Conservation (phyloP, 2,329 filamentous ascomycete species). For the Exophiala sideris region DNA sequence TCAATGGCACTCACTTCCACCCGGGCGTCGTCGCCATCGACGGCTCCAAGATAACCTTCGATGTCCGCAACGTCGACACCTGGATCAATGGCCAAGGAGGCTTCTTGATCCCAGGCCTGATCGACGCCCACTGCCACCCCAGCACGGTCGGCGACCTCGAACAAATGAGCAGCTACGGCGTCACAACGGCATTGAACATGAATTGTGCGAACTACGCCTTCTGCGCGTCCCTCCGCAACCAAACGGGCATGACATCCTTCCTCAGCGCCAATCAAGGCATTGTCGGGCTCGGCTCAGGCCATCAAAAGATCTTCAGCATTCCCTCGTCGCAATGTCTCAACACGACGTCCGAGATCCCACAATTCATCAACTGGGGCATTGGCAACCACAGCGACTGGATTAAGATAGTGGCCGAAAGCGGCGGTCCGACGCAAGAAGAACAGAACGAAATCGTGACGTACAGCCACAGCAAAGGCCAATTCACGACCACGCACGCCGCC, state of each 20-base stretch:
- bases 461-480: neutral
- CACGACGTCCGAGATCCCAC: neutral
- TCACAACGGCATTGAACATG: constrained; percentile 27
- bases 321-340: neutral
- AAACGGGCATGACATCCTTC: neutral
- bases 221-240: neutral
- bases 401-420: constrained; percentile 1
- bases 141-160: constrained; percentile 14
- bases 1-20: neutral
- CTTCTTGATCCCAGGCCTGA: constrained; percentile 29
- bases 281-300: neutral
- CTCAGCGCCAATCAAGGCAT: neutral
- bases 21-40: neutral
- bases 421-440: neutral
- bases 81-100: constrained; percentile 20
- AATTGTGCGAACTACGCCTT: neutral
- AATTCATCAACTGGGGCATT: neutral
- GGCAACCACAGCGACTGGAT: neutral
- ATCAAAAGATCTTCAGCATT: neutral
- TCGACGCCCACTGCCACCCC: constrained; percentile 28
- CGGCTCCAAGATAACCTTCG: neutral
- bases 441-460: neutral
- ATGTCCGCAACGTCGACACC: neutral
- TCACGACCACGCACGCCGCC: constrained; percentile 1
- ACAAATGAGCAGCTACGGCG: constrained; percentile 20